A percentile compares a stretch with the other conserved stretches of the same genome.
Evolutionary conservation across 495 filamentous ascomycete species (phyloP).

Genomic region (Hypoxylon fragiforme): DNA sequence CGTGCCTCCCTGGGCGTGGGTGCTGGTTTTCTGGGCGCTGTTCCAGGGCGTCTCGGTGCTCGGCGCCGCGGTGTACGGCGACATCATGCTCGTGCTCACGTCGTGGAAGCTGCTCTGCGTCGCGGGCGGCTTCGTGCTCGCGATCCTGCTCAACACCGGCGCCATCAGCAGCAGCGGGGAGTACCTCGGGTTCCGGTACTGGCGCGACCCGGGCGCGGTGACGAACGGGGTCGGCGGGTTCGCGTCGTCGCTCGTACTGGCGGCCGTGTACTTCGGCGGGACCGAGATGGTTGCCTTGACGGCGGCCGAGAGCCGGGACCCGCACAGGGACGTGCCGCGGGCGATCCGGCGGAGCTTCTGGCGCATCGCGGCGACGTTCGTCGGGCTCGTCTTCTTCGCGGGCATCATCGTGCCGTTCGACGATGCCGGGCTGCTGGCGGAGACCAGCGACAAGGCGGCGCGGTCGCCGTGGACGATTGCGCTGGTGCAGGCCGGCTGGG

Average conservation of each 20-base stretch:
- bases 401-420: conserved; percentile 59
- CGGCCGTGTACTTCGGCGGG: conserved; percentile 72
- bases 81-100: conserved; percentile 54
- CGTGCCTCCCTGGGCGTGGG: conserved; percentile 55
- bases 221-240: conserved; percentile 60
- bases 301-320: conserved; percentile 70
- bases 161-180: conserved; percentile 42
- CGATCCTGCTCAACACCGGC: conserved; percentile 49
- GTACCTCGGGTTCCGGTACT: conserved; percentile 61
- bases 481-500: conserved; percentile 59
- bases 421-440: conserved; percentile 53
- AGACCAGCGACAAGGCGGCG: conserved; percentile 51
- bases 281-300: conserved; percentile 75
- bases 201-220: conserved; percentile 67
- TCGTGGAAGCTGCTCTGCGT: conserved; percentile 48
- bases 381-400: conserved; percentile 66
- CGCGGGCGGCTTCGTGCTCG: conserved; percentile 52
- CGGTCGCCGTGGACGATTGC: conserved; percentile 62
- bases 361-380: conserved; percentile 68
- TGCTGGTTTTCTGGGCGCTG: conserved; percentile 59
- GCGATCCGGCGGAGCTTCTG: conserved; percentile 67
- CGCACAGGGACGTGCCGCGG: conserved; percentile 63
- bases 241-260: conserved; percentile 68
- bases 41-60: conserved; percentile 48
- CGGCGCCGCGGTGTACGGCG: conserved; percentile 50